phyloP scores from a whole-genome alignment of 345 rosid species.

The Hirschfeldia incana region DNA sequence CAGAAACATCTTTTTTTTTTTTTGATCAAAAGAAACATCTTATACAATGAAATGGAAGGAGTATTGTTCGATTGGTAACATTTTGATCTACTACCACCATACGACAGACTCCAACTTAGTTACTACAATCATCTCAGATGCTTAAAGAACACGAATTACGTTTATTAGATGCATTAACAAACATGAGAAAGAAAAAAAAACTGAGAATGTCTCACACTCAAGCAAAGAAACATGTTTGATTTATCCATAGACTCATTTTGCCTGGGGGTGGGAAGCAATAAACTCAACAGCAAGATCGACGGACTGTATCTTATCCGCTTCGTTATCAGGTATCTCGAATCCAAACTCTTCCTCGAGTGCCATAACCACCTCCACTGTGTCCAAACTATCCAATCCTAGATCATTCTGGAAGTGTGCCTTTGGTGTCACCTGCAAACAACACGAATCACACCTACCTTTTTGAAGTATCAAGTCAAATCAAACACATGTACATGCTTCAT shows the following conservation, averaged over 20 bases:
- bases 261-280: slow-evolving; percentile 15
- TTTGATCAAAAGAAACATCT: too few species aligned
- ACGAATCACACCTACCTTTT: not conserved
- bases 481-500: not conserved
- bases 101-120: not conserved
- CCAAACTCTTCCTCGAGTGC: not conserved
- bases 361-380: slow-evolving; percentile 10
- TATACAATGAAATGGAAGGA: too few species aligned
- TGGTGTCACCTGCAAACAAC: not conserved
- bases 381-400: slow-evolving; percentile 15
- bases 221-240: not conserved
- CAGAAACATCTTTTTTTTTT: too few species aligned
- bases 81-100: not conserved
- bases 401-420: slow-evolving; percentile 7
- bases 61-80: too few species aligned
- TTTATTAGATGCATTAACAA: too few species aligned
- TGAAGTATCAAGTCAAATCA: not conserved
- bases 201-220: not conserved
- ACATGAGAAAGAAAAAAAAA: not conserved
- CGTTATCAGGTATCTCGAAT: slow-evolving; percentile 6
- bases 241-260: not conserved
- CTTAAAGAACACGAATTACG: too few species aligned
- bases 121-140: too few species aligned
- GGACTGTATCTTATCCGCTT: slow-evolving; percentile 7
- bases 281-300: slow-evolving; percentile 8